phyloP scores from a whole-genome alignment of 768 basidiomycete genomes.

The Candolleomyces eurysporus region DNA sequence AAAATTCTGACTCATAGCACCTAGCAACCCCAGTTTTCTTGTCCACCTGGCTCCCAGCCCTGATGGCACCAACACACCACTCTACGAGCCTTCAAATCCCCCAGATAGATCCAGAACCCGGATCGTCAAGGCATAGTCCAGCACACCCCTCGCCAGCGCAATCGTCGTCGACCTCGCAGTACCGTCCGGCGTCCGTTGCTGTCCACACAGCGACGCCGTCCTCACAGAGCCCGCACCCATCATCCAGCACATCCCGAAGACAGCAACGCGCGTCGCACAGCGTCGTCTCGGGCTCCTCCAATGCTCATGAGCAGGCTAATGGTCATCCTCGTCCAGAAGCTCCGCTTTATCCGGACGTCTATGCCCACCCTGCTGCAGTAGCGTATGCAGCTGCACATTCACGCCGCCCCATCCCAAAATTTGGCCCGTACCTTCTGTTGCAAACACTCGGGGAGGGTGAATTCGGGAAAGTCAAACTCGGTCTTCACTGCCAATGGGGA shows the following conservation, averaged over 20 bases:
- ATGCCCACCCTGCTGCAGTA: slow-evolving; percentile 80
- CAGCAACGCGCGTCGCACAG: slow-evolving; percentile 75
- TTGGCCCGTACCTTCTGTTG: slow-evolving; percentile 92
- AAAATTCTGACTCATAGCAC: not conserved
- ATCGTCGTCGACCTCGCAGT: slow-evolving; percentile 21
- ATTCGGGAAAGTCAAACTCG: slow-evolving; percentile 99
- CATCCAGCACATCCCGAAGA: slow-evolving; percentile 36
- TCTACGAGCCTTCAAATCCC: slow-evolving; percentile 24
- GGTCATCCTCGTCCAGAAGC: slow-evolving; percentile 29
- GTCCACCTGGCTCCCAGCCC: slow-evolving; percentile 2
- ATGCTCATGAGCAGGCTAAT: slow-evolving; percentile 18
- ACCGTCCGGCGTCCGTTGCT: slow-evolving; percentile 60
- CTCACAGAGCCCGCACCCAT: slow-evolving; percentile 23
- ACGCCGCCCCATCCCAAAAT: slow-evolving; percentile 83
- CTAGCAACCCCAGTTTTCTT: slow-evolving; percentile 18
- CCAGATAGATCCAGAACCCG: slow-evolving; percentile 14
- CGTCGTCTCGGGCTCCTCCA: slow-evolving; percentile 46
- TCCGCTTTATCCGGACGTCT: slow-evolving; percentile 66
- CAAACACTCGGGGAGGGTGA: slow-evolving; percentile 98
- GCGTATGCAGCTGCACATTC: slow-evolving; percentile 84
- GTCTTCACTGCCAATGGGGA: slow-evolving; percentile 88
- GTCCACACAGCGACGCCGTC: slow-evolving; percentile 50
- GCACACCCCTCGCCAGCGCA: slow-evolving; percentile 12
- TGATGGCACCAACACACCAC: slow-evolving; percentile 13
- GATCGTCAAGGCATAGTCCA: slow-evolving; percentile 8